A percentile compares a stretch with the other conserved stretches of the same genome.
phyloP scores from a whole-genome alignment of 371 early-diverging fungal species.

The Rhizopus arrhizus region DNA sequence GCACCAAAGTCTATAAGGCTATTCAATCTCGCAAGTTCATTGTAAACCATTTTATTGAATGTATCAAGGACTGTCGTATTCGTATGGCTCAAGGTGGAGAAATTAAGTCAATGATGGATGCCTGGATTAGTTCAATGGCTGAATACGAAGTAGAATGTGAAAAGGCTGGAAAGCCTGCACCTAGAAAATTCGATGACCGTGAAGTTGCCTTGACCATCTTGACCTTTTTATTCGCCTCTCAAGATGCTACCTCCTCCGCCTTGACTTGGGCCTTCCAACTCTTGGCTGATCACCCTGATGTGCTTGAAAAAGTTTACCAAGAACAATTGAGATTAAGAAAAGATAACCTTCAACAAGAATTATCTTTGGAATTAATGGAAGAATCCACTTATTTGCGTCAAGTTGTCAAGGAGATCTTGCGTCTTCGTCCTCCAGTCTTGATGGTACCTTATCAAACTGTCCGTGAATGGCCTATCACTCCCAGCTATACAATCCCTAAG shows the following conservation, averaged over 20 bases:
- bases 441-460: slow-evolving; percentile 57
- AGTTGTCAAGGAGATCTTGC: slow-evolving; percentile 53
- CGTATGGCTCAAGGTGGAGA: slow-evolving; percentile 44
- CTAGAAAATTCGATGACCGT: slow-evolving; percentile 48
- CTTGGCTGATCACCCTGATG: slow-evolving; percentile 54
- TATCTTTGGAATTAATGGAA: slow-evolving; percentile 51
- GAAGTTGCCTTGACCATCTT: slow-evolving; percentile 54
- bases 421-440: slow-evolving; percentile 56
- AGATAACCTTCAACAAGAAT: slow-evolving; percentile 29
- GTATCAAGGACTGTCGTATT: slow-evolving; percentile 43
- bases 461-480: slow-evolving; percentile 48
- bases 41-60: slow-evolving; percentile 50
- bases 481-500: slow-evolving; percentile 50
- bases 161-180: slow-evolving; percentile 41
- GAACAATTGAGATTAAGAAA: slow-evolving; percentile 45
- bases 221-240: slow-evolving; percentile 56
- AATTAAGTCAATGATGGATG: slow-evolving; percentile 53
- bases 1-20: slow-evolving; percentile 59
- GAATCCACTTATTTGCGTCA: slow-evolving; percentile 46
- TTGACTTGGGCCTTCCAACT: slow-evolving; percentile 58
- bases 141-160: slow-evolving; percentile 43
- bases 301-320: slow-evolving; percentile 43
- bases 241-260: slow-evolving; percentile 58
- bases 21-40: slow-evolving; percentile 58
- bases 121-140: slow-evolving; percentile 49